phyloP scores from a whole-genome alignment of 768 basidiomycete species.

The Amanita rimosa region DNA sequence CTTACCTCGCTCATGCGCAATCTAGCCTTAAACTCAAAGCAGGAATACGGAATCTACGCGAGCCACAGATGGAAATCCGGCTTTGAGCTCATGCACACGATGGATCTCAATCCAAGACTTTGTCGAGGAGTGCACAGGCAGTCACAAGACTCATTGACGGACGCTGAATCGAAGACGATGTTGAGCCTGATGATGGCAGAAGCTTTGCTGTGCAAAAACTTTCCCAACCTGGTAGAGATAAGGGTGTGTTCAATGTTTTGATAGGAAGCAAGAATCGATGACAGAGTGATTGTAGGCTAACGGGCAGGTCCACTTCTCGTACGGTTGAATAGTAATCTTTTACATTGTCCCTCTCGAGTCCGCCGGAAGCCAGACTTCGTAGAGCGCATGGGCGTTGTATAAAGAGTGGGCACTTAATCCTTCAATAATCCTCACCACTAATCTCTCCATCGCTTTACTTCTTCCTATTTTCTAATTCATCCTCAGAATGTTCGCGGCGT shows the following conservation, averaged over 20 bases:
- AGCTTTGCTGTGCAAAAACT: not conserved
- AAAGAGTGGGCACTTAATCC: not conserved
- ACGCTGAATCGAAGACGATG: conserved; percentile 2
- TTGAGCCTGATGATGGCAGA: not conserved
- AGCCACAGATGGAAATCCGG: not conserved
- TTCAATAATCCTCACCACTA: conserved; percentile 2
- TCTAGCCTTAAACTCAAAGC: conserved; percentile 2
- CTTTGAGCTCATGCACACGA: not conserved
- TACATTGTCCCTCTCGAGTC: not conserved
- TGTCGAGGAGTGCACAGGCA: not conserved
- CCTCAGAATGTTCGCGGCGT: conserved; percentile 4
- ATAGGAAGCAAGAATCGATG: conserved; percentile 5
- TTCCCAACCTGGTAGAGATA: not conserved
- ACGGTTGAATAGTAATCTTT: conserved; percentile 1
- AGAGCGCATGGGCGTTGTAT: not conserved
- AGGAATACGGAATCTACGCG: not conserved
- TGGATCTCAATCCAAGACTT: conserved; percentile 1
- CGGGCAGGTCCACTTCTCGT: conserved; percentile 5
- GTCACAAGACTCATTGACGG: not conserved
- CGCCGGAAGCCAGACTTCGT: not conserved
- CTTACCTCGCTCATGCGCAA: conserved; percentile 1
- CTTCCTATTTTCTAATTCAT: conserved; percentile 7
- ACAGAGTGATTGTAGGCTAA: conserved; percentile 6
- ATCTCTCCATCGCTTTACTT: conserved; percentile 3
- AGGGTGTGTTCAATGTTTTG: conserved; percentile 6